Evolutionary conservation across 208 protist species (phyloP).

Genomic region (Trypanosoma cruzi): DNA sequence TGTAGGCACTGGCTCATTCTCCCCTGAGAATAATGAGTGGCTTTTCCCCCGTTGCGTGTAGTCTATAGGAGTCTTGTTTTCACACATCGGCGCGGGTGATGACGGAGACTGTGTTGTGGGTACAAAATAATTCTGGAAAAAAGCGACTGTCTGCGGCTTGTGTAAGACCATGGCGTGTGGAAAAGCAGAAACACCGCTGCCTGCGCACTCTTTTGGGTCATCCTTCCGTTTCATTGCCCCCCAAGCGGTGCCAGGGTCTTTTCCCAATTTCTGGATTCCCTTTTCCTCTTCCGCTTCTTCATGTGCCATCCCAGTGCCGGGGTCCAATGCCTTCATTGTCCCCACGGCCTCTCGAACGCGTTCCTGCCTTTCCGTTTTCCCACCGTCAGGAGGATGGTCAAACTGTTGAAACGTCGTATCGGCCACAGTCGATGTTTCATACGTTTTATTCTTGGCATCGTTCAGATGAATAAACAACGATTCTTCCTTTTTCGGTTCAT

Average conservation of each 20-base stretch:
- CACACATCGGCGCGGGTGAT: not conserved
- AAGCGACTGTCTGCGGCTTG: too few species aligned
- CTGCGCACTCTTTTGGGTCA: not conserved
- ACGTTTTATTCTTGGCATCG: constrained; percentile 9
- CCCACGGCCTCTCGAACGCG: not conserved
- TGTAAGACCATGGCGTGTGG: not conserved
- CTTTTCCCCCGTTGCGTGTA: too few species aligned
- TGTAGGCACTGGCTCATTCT: too few species aligned
- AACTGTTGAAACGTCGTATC: not conserved
- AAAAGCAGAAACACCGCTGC: not conserved
- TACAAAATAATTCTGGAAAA: not conserved
- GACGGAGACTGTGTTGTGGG: not conserved
- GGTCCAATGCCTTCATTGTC: not conserved
- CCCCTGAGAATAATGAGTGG: too few species aligned
- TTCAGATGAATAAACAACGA: constrained; percentile 13
- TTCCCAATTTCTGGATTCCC: too few species aligned
- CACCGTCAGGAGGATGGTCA: not conserved
- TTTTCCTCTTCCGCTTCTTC: too few species aligned
- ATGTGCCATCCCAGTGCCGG: too few species aligned
- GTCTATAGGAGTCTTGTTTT: too few species aligned
- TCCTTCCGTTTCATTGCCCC: not conserved
- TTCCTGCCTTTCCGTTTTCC: not conserved
- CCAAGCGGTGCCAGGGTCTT: too few species aligned
- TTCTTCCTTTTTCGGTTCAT: constrained; percentile 4
- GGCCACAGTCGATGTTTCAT: not conserved